A percentile compares a stretch with the other conserved stretches of the same genome.
These are phyloP conservation scores for Hirsutella thompsonii DNA, from an alignment of 2,329 filamentous ascomycete species.

Conservation along the genomic window DNA sequence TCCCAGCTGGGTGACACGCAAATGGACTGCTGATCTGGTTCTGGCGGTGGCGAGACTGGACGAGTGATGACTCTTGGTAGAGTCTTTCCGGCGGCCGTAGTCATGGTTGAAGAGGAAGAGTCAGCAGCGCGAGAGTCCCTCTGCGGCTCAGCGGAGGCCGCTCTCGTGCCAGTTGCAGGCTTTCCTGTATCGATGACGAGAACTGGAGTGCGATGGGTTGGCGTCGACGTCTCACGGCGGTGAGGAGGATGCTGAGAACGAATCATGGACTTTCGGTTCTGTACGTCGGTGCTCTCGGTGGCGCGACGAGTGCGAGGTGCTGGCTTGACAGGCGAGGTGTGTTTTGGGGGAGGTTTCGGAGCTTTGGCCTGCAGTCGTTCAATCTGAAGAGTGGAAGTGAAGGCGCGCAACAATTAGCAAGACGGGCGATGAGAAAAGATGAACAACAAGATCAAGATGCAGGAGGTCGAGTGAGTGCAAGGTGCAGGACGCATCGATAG, in stretches of 20 bases:
- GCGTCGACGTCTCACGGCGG: conserved; percentile 3
- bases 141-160: too few relatives aligned
- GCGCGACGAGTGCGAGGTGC: background rate
- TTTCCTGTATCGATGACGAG: conserved; percentile 7
- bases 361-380: conserved; percentile 8
- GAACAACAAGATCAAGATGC: background rate
- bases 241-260: conserved; percentile 1
- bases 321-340: background rate
- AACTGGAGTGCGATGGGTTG: conserved; percentile 3
- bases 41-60: conserved; percentile 15
- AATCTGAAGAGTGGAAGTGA: conserved; percentile 7
- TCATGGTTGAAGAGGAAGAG: conserved; percentile 3
- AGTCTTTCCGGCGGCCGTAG: conserved; percentile 8
- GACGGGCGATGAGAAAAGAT: too few relatives aligned
- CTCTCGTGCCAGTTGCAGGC: background rate
- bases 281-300: conserved; percentile 5
- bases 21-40: conserved; percentile 23
- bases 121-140: too few relatives aligned
- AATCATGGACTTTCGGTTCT: conserved; percentile 4
- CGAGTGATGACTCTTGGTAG: conserved; percentile 18
- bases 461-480: background rate
- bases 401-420: too few relatives aligned
- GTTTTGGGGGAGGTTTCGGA: background rate
- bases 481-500: background rate
- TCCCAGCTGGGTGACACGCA: conserved; percentile 53